Conservation (phyloP, 441 rosid genomes). For the Euphorbia corollata region DNA sequence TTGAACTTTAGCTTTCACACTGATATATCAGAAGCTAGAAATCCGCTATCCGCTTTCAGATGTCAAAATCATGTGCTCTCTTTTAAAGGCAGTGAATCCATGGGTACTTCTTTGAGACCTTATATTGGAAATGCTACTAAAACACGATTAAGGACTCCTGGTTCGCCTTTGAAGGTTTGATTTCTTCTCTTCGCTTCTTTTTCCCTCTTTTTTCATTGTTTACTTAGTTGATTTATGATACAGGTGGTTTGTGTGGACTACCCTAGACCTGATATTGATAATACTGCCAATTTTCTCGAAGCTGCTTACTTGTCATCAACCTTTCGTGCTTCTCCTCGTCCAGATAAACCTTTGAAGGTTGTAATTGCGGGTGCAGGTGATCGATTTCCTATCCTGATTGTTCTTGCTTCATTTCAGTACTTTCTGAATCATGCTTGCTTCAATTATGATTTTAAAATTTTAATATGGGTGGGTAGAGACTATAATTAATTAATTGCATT, state of each 20-base stretch:
- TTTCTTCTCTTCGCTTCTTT: neutral
- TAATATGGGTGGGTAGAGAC: neutral
- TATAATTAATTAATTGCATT: neutral
- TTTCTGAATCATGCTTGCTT: neutral
- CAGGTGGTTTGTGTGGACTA: conserved; percentile 81
- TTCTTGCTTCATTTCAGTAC: neutral
- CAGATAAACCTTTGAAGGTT: conserved; percentile 63
- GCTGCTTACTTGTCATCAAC: conserved; percentile 74
- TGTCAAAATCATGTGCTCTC: conserved; percentile 21
- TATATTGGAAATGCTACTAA: conserved; percentile 25
- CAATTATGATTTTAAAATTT: neutral
- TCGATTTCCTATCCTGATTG: neutral
- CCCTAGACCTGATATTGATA: conserved; percentile 80
- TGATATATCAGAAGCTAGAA: conserved; percentile 5
- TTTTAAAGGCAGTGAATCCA: conserved; percentile 36
- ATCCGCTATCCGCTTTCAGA: conserved; percentile 3
- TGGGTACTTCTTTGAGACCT: conserved; percentile 38
- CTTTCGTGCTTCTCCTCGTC: conserved; percentile 58
- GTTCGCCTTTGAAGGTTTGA: conserved; percentile 42
- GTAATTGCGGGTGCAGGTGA: conserved; percentile 91
- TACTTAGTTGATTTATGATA: neutral
- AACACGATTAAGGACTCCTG: conserved; percentile 27
- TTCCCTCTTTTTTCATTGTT: neutral
- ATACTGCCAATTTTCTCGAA: conserved; percentile 66
- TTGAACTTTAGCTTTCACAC: conserved; percentile 29